Conservation (phyloP, 2,329 filamentous ascomycete species). For the Hypoxylon sp. region DNA sequence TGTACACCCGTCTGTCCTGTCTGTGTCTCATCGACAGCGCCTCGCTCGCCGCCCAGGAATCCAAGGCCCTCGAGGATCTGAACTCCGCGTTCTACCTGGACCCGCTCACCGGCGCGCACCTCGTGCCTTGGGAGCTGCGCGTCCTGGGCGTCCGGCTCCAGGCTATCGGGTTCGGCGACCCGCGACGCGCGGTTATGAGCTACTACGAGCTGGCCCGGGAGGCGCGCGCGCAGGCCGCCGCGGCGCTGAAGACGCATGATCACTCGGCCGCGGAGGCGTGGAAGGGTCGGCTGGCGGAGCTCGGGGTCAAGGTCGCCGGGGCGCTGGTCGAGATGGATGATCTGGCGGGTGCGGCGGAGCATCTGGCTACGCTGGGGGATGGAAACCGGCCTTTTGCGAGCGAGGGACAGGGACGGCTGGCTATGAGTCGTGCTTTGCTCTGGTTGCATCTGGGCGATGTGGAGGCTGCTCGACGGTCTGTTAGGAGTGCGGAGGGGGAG, state of each 20-base stretch:
- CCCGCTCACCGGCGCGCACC: slow-evolving; percentile 62
- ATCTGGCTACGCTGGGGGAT: slow-evolving; percentile 67
- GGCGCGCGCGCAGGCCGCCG: slow-evolving; percentile 68
- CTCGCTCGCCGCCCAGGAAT: slow-evolving; percentile 72
- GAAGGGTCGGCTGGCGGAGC: slow-evolving; percentile 75
- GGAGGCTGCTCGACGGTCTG: slow-evolving; percentile 67
- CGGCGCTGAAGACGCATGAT: slow-evolving; percentile 55
- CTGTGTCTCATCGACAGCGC: slow-evolving; percentile 80
- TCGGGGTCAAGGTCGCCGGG: slow-evolving; percentile 73
- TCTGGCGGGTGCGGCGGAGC: slow-evolving; percentile 77
- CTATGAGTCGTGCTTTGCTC: slow-evolving; percentile 68
- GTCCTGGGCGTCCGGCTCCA: slow-evolving; percentile 85
- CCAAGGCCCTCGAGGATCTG: slow-evolving; percentile 69
- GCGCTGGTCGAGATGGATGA: slow-evolving; percentile 89
- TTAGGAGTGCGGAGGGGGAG: slow-evolving; percentile 51
- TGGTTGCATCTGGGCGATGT: slow-evolving; percentile 83
- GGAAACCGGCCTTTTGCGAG: slow-evolving; percentile 47
- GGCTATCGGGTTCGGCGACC: slow-evolving; percentile 85
- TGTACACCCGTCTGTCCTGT: slow-evolving; percentile 84
- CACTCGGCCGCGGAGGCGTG: slow-evolving; percentile 70
- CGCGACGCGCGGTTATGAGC: slow-evolving; percentile 83
- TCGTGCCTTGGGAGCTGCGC: slow-evolving; percentile 88
- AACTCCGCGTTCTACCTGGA: slow-evolving; percentile 66
- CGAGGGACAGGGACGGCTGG: slow-evolving; percentile 51
- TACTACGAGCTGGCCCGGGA: slow-evolving; percentile 89